These are phyloP conservation scores for Pseudogymnoascus sp. DNA, from an alignment of 2,329 filamentous ascomycete species.

Conservation along the genomic window DNA sequence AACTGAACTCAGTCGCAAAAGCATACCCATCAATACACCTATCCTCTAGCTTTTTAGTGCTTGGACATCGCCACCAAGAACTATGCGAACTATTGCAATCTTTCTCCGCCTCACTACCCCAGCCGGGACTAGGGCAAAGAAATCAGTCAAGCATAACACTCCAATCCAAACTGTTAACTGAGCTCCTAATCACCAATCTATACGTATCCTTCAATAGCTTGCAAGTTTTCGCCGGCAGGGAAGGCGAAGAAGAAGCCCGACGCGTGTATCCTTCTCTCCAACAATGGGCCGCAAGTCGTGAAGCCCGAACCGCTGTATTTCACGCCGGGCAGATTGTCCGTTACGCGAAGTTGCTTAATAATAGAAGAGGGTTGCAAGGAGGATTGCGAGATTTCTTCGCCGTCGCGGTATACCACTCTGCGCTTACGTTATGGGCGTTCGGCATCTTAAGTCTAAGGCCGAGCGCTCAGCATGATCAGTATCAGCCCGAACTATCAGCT, in stretches of 20 bases:
- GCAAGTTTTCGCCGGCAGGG: constrained; percentile 59
- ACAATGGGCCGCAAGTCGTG: constrained; percentile 47
- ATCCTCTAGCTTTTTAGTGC: constrained; percentile 36
- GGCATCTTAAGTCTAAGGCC: constrained; percentile 46
- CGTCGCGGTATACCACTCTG: constrained; percentile 60
- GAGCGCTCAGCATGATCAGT: constrained; percentile 25
- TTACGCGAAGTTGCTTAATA: constrained; percentile 43
- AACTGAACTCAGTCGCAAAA: constrained; percentile 41
- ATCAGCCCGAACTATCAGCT: constrained; percentile 18
- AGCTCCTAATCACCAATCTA: constrained; percentile 53
- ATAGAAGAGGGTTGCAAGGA: constrained; percentile 34
- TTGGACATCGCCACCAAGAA: constrained; percentile 52
- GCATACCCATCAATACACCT: constrained; percentile 10
- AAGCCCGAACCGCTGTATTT: constrained; percentile 54
- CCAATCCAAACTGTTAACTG: constrained; percentile 30
- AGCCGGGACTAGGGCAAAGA: background rate
- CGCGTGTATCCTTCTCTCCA: constrained; percentile 49
- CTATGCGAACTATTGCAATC: constrained; percentile 39
- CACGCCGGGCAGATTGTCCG: constrained; percentile 60
- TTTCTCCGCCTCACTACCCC: constrained; percentile 1
- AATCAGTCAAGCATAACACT: constrained; percentile 15
- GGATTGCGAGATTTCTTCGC: constrained; percentile 56
- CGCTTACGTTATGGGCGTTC: constrained; percentile 61
- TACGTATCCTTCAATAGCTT: constrained; percentile 57
- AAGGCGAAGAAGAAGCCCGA: constrained; percentile 57